Conservation (phyloP, 306 rosid genomes). For the Trichosanthes truncata region DNA sequence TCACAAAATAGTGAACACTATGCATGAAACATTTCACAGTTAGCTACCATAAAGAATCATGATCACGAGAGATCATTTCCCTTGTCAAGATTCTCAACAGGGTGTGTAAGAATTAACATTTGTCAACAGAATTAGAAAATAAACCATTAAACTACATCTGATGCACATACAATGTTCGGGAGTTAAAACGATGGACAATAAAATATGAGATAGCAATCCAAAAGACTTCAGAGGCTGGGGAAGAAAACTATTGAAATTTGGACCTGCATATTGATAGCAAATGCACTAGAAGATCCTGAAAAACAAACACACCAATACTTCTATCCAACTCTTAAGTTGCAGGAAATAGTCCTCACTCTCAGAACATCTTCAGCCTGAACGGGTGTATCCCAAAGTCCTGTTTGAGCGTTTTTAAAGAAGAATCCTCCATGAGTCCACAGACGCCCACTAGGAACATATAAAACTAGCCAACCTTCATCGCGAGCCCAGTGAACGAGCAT, state of each 20-base stretch:
- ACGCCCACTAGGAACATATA: slow-evolving; percentile 80
- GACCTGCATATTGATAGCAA: neutral
- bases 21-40: neutral
- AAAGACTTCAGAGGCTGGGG: neutral
- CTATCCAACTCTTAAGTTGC: neutral
- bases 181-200: neutral
- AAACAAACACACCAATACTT: neutral
- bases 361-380: slow-evolving; percentile 75
- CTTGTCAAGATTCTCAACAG: neutral
- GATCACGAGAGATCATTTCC: neutral
- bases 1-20: neutral
- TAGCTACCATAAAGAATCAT: neutral
- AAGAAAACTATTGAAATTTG: neutral
- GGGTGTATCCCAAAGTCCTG: slow-evolving; percentile 93
- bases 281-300: neutral
- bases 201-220: neutral
- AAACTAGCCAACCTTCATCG: slow-evolving; percentile 91
- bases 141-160: neutral
- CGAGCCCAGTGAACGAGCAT: slow-evolving; percentile 99
- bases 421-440: slow-evolving; percentile 90
- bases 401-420: slow-evolving; percentile 56
- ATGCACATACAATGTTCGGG: neutral
- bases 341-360: slow-evolving; percentile 38
- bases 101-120: neutral
- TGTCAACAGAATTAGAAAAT: neutral